Evolutionary conservation across 345 rosid species (phyloP).

Genomic region (Viola odorata): DNA sequence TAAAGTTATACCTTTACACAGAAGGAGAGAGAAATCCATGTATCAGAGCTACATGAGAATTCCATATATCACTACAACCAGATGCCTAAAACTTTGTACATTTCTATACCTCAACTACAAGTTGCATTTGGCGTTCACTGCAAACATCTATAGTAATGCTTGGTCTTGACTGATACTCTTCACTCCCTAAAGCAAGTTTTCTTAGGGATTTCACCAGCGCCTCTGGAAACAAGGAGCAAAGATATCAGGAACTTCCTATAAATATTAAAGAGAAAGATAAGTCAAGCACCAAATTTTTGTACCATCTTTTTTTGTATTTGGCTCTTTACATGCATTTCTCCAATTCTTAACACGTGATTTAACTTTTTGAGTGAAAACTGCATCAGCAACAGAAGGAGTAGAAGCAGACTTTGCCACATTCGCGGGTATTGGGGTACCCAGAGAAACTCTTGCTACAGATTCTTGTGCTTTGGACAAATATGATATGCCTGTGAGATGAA

Average conservation of each 20-base stretch:
- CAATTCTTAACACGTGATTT: constrained; percentile 64
- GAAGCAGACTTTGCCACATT: constrained; percentile 32
- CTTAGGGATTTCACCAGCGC: constrained; percentile 54
- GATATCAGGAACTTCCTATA: neutral
- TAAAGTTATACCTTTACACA: no score
- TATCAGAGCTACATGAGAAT: neutral
- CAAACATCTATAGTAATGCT: constrained; percentile 73
- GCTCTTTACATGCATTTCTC: constrained; percentile 45
- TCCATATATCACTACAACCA: neutral
- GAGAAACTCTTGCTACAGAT: constrained; percentile 45
- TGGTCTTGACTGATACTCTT: constrained; percentile 64
- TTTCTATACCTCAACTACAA: constrained; percentile 68
- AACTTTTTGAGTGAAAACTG: constrained; percentile 57
- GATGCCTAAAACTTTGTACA: constrained; percentile 10
- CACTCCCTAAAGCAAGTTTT: constrained; percentile 47
- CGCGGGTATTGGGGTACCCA: constrained; percentile 46
- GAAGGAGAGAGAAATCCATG: neutral
- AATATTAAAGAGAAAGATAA: constrained; percentile 9
- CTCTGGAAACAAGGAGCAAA: constrained; percentile 34
- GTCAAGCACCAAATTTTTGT: constrained; percentile 6
- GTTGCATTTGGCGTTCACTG: constrained; percentile 78
- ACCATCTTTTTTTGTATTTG: constrained; percentile 46
- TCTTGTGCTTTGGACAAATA: constrained; percentile 87
- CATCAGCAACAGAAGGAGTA: constrained; percentile 56
- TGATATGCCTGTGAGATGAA: constrained; percentile 53